Conservation (phyloP, 2,329 filamentous ascomycete genomes). For the Monosporascus sp. region DNA sequence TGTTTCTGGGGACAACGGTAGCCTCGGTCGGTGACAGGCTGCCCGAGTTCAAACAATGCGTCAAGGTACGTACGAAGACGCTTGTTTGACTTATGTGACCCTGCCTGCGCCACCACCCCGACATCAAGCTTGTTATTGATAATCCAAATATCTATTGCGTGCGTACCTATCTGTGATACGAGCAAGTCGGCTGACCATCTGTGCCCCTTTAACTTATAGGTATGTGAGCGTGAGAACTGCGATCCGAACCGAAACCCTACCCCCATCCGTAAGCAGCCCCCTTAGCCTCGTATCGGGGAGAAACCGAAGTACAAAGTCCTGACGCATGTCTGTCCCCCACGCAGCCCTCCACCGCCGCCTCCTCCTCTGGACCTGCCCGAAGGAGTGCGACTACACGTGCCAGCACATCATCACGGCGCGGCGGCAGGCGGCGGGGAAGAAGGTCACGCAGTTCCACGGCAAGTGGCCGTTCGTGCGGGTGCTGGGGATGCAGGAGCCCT, state of each 20-base stretch:
- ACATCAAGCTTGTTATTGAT: neutral
- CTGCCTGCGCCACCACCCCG: neutral
- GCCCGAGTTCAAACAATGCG: slow-evolving; percentile 81
- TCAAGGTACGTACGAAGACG: slow-evolving; percentile 55
- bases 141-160: neutral
- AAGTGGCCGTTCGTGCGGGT: slow-evolving; percentile 97
- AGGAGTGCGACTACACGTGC: slow-evolving; percentile 97
- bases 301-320: neutral
- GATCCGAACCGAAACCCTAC: slow-evolving; percentile 51
- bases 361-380: slow-evolving; percentile 84
- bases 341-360: slow-evolving; percentile 78
- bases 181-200: neutral
- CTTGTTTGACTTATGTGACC: neutral
- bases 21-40: slow-evolving; percentile 81
- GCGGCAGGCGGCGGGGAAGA: slow-evolving; percentile 60
- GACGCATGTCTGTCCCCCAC: slow-evolving; percentile 11
- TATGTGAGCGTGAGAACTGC: slow-evolving; percentile 80
- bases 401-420: slow-evolving; percentile 82
- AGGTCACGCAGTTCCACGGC: slow-evolving; percentile 88
- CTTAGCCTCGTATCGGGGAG: slow-evolving; percentile 2
- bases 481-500: slow-evolving; percentile 90
- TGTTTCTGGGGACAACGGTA: slow-evolving; percentile 37
- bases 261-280: slow-evolving; percentile 59
- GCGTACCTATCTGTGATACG: too few relatives aligned
- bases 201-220: slow-evolving; percentile 38